phyloP scores from a whole-genome alignment of 192 early-diverging fungal genomes.

The Spizellomyces punctatus region DNA sequence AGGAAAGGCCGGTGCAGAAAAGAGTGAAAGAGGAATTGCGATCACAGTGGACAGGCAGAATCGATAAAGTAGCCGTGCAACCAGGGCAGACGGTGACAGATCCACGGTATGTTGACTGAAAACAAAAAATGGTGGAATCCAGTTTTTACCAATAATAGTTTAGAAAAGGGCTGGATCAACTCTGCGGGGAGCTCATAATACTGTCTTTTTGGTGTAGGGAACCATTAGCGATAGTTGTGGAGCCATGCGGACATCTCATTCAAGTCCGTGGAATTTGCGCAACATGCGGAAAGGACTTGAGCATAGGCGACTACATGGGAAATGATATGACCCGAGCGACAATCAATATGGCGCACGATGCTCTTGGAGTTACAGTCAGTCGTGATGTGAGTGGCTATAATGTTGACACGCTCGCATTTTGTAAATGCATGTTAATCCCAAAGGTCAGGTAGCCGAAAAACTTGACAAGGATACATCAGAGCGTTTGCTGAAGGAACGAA shows the following conservation, averaged over 20 bases:
- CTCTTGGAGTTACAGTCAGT: conserved; percentile 69
- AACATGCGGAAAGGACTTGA: conserved; percentile 75
- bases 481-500: conserved; percentile 65
- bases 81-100: conserved; percentile 20
- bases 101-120: neutral
- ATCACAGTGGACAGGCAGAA: conserved; percentile 1
- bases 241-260: conserved; percentile 74
- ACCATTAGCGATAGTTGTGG: conserved; percentile 26
- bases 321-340: conserved; percentile 62
- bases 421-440: neutral
- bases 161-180: too few relatives aligned
- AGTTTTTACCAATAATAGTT: too few relatives aligned
- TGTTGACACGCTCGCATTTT: neutral
- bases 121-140: too few relatives aligned
- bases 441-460: conserved; percentile 63
- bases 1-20: conserved; percentile 5
- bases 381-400: conserved; percentile 35
- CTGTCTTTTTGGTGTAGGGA: neutral
- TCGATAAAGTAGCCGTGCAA: conserved; percentile 15
- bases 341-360: conserved; percentile 80
- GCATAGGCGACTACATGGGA: conserved; percentile 38
- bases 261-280: conserved; percentile 80
- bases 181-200: too few relatives aligned
- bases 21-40: conserved; percentile 20
- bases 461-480: conserved; percentile 70